Percentiles rank a stretch among this genome's conserved stretches.
These are phyloP conservation scores for Arabidopsis hybrid DNA, from an alignment of 441 rosid species.

Conservation along the genomic window DNA sequence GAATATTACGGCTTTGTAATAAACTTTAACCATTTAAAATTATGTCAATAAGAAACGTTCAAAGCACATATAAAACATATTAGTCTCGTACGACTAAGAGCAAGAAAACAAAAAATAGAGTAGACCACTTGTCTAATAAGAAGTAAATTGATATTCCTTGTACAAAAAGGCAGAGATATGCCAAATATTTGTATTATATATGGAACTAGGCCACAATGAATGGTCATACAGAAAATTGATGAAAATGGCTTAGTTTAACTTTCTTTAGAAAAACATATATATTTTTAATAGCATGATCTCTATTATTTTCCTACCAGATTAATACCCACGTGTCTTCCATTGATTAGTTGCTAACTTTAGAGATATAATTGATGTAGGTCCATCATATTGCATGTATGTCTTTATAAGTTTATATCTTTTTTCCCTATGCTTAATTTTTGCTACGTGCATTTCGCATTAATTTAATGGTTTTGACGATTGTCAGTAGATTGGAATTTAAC, in stretches of 20 bases:
- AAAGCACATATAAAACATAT: background rate
- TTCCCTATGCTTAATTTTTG: conserved; percentile 12
- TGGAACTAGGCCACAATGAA: conserved; percentile 31
- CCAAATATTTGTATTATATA: conserved; percentile 28
- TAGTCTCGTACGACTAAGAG: conserved; percentile 12
- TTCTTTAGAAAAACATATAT: conserved; percentile 16
- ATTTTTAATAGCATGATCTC: conserved; percentile 15
- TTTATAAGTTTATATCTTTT: conserved; percentile 16
- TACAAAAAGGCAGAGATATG: conserved; percentile 28
- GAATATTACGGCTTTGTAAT: background rate
- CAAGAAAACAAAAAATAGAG: conserved; percentile 17
- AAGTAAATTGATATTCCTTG: conserved; percentile 7
- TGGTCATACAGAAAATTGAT: conserved; percentile 21
- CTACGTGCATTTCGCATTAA: conserved; percentile 34
- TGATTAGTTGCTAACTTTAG: conserved; percentile 34
- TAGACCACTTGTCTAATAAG: conserved; percentile 20
- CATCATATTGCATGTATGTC: conserved; percentile 44
- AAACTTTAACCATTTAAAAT: background rate
- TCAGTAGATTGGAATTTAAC: conserved; percentile 18
- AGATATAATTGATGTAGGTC: conserved; percentile 30
- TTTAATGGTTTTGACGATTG: conserved; percentile 32
- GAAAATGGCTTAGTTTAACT: conserved; percentile 24
- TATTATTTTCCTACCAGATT: conserved; percentile 35
- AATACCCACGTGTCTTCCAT: conserved; percentile 30
- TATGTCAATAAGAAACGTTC: background rate